These are phyloP conservation scores for Podaxis sp. DNA, from an alignment of 768 basidiomycete genomes.

Conservation along the genomic window DNA sequence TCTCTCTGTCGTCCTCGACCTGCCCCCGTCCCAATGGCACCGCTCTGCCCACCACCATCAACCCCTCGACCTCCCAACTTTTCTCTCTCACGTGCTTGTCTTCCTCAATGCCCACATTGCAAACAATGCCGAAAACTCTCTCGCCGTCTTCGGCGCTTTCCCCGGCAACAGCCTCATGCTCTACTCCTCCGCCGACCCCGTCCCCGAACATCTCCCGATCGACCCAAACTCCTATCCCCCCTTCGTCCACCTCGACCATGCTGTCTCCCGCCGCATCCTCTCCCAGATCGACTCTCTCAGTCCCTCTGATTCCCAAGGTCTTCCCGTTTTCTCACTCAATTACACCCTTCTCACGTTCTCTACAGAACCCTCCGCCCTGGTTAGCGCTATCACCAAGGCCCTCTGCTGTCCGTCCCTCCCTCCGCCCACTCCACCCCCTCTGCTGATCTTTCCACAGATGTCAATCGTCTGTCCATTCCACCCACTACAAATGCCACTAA, in stretches of 20 bases:
- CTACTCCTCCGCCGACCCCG: conserved; percentile 64
- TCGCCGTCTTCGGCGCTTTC: conserved; percentile 90
- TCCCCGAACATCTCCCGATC: conserved; percentile 38
- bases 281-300: conserved; percentile 58
- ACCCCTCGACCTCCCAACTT: conserved; percentile 64
- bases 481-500: conserved; percentile 26
- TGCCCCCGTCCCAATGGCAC: conserved; percentile 87
- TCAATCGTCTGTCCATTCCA: conserved; percentile 34
- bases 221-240: conserved; percentile 85
- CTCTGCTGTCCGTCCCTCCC: conserved; percentile 70
- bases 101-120: conserved; percentile 95
- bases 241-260: conserved; percentile 75
- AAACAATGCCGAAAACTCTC: conserved; percentile 84
- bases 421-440: neutral
- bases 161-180: conserved; percentile 83
- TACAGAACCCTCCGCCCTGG: conserved; percentile 66
- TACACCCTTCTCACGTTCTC: neutral
- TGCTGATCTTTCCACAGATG: conserved; percentile 28
- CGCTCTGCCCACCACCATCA: conserved; percentile 55
- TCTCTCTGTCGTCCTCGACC: conserved; percentile 82
- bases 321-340: too few relatives aligned
- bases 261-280: conserved; percentile 60
- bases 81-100: conserved; percentile 83
- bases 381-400: conserved; percentile 89
- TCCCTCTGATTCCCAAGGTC: conserved; percentile 19